Evolutionary conservation across 169 alveolate genomes (phyloP).

Genomic region (Theileria annulata): DNA sequence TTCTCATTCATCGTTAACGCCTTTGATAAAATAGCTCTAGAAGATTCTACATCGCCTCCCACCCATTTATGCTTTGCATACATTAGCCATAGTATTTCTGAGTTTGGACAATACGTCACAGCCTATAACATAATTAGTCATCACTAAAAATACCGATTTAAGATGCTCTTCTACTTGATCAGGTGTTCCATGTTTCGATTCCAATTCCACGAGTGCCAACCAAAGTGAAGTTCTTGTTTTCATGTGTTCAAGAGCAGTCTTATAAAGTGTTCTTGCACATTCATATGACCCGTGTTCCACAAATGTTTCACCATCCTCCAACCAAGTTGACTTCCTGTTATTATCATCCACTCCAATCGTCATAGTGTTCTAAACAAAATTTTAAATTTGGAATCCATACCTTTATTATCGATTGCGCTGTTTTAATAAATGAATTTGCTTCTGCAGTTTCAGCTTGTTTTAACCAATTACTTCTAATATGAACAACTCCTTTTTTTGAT

Average conservation of each 20-base stretch:
- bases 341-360: constrained; percentile 76
- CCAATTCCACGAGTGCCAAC: constrained; percentile 95
- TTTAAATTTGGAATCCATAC: constrained; percentile 43
- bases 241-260: constrained; percentile 81
- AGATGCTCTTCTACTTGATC: constrained; percentile 82
- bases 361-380: constrained; percentile 60
- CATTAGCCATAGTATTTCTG: constrained; percentile 91
- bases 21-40: constrained; percentile 86
- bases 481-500: constrained; percentile 79
- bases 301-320: constrained; percentile 82
- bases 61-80: constrained; percentile 90
- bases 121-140: constrained; percentile 66
- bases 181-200: constrained; percentile 87
- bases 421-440: constrained; percentile 77
- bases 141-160: constrained; percentile 52
- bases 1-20: constrained; percentile 84
- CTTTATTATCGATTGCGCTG: constrained; percentile 88
- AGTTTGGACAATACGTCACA: constrained; percentile 86
- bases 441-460: constrained; percentile 90
- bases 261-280: constrained; percentile 86
- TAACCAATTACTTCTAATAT: constrained; percentile 88
- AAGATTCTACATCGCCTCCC: constrained; percentile 85
- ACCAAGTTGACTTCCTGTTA: constrained; percentile 72
- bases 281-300: constrained; percentile 77
- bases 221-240: constrained; percentile 86